Base-by-base conservation (phyloP, 2,329 filamentous ascomycete genomes). In the Coniochaeta sp. region DNA sequence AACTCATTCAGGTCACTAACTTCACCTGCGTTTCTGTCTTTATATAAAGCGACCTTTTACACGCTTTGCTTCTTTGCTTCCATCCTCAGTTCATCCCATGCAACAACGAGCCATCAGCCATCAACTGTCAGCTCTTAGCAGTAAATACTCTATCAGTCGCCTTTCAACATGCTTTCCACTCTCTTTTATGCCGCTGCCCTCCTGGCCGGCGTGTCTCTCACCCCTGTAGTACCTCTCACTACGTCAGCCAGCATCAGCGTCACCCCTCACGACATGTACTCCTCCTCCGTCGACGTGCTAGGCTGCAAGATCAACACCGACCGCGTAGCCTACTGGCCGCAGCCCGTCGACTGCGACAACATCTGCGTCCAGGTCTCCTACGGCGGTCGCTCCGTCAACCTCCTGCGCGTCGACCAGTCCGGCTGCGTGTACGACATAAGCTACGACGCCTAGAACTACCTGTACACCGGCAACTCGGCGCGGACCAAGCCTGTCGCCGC, bases 381-480 rank as follows among this genome's bases (percentile, higher is more conserved):
- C 69, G 73, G 69, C 50, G 79, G 72, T 60, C 79, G 81, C 62
- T 75, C 72, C 42, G 70, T 87, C 60, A 77, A 84, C 65, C 81
- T 91, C 59, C 78, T 86, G 62, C 78, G 78, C 69, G 73, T 86
- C 63, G 84, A 86, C 74, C 71, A 74, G 58, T 85, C 82, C 0
- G 75, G 74, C 44, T 82, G 82, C 56, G 83, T 82, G 58, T 70
- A 83, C 69, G 84, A 86, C 71, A 79, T 86, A 73, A 69, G 67
- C 64, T 86, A 86, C 74, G 83, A 86, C 63, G 82, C 83, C 57
- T 86, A 81, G 81, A 84, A 84, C 75, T 80, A 81, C 66, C 80
- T 86, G 44, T 71, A 71, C 65, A 81, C 76, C 36, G 82, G 82
- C 63, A 66, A 76, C 62, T 74, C 75, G 14, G 83, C 82, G 44